phyloP scores from a whole-genome alignment of 371 early-diverging fungal genomes.

The Mortierella sp. region DNA sequence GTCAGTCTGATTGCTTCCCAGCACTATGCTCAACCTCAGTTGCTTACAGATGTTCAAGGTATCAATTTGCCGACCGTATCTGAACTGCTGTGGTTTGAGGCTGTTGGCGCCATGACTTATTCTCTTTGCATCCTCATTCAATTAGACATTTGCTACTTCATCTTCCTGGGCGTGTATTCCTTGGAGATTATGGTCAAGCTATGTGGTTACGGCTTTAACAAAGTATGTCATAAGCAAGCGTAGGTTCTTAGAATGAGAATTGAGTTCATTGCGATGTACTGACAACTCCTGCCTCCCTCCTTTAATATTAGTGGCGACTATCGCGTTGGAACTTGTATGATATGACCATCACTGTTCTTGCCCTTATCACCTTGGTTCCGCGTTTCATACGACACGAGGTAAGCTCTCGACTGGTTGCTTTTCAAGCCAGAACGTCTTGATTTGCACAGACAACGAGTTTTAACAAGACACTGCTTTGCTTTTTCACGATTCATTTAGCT shows the following conservation, averaged over 20 bases:
- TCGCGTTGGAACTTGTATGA: slow-evolving; percentile 69
- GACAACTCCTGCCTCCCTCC: neutral
- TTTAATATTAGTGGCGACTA: slow-evolving; percentile 58
- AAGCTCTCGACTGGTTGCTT: neutral
- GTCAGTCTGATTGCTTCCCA: slow-evolving; percentile 63
- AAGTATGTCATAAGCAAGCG: slow-evolving; percentile 49
- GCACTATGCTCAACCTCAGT: slow-evolving; percentile 63
- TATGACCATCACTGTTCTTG: slow-evolving; percentile 61
- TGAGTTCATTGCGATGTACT: neutral
- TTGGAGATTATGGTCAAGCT: slow-evolving; percentile 63
- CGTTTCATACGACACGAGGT: slow-evolving; percentile 67
- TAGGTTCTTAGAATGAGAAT: too few species aligned
- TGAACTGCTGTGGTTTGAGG: neutral
- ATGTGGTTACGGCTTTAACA: slow-evolving; percentile 62
- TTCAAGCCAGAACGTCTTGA: neutral
- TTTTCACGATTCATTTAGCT: slow-evolving; percentile 15
- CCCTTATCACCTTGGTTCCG: slow-evolving; percentile 61
- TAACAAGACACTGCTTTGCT: neutral
- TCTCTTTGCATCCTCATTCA: neutral
- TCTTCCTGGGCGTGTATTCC: slow-evolving; percentile 62
- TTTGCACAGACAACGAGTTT: neutral
- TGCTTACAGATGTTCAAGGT: slow-evolving; percentile 64
- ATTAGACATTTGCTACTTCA: slow-evolving; percentile 65
- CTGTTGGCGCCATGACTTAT: neutral
- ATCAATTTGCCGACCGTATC: neutral